These are phyloP conservation scores for Linderniella brevidens DNA, from an alignment of 257 asterid genomes.

Conservation along the genomic window DNA sequence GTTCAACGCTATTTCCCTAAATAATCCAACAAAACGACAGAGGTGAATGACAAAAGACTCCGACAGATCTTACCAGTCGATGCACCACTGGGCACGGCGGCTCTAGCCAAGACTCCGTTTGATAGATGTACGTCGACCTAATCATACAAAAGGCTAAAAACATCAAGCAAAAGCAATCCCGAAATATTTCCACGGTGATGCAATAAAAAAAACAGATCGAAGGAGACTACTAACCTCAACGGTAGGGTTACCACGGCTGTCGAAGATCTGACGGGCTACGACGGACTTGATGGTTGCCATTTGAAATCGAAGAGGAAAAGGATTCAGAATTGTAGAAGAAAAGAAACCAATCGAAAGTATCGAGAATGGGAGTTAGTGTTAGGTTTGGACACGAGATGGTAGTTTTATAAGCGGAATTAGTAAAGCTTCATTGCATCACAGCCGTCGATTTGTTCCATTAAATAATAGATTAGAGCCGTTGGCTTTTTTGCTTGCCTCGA, in stretches of 20 bases:
- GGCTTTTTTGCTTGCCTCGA: too few species aligned
- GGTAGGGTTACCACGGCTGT: constrained; percentile 93
- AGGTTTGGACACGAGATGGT: not conserved
- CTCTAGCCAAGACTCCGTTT: constrained; percentile 47
- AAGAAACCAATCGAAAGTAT: too few species aligned
- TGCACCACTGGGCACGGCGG: constrained; percentile 95
- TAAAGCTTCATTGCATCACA: constrained; percentile 13
- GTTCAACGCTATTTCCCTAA: too few species aligned
- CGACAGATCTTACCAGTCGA: constrained; percentile 55
- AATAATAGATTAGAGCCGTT: too few species aligned
- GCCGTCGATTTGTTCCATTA: constrained; percentile 35
- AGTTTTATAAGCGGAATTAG: not conserved
- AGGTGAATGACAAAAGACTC: too few species aligned
- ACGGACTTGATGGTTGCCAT: constrained; percentile 69
- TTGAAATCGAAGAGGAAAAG: not conserved
- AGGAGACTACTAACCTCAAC: constrained; percentile 58
- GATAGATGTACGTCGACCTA: constrained; percentile 63
- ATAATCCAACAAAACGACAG: too few species aligned
- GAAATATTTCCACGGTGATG: not conserved
- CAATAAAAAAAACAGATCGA: constrained; percentile 8
- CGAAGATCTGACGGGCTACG: constrained; percentile 91
- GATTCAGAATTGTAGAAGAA: constrained; percentile 8
- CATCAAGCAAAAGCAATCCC: not conserved
- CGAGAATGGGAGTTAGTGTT: too few species aligned
- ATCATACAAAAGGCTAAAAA: too few species aligned